These are phyloP conservation scores for Pulveroboletus sp. DNA, from an alignment of 768 basidiomycete genomes.

Conservation along the genomic window DNA sequence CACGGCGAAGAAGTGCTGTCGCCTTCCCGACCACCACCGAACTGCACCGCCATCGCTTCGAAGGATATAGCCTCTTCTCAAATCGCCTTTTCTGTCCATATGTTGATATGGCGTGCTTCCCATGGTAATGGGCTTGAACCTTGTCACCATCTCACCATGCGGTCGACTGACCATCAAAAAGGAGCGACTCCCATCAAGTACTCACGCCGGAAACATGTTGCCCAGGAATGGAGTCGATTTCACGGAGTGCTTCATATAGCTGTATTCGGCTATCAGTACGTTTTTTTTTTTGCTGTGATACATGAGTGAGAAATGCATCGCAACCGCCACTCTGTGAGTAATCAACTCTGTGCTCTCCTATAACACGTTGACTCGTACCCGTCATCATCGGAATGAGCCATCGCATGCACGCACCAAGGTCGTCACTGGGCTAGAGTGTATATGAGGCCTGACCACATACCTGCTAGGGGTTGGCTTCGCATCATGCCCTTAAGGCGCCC, in stretches of 20 bases:
- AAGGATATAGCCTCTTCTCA: conserved; percentile 8
- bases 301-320: background rate
- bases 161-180: background rate
- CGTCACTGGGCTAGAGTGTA: no score
- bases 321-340: background rate
- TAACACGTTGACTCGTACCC: background rate
- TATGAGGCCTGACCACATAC: no score
- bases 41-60: background rate
- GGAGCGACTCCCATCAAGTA: background rate
- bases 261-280: background rate
- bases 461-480: no score
- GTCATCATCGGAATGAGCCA: background rate
- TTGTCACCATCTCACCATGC: conserved; percentile 1
- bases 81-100: background rate
- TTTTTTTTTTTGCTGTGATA: background rate
- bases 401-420: background rate
- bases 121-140: background rate
- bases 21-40: conserved; percentile 16
- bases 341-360: background rate
- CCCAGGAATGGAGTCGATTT: background rate
- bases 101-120: conserved; percentile 1
- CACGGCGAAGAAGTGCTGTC: background rate
- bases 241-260: background rate
- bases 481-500: background rate
- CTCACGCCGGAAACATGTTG: background rate